phyloP scores from a whole-genome alignment of 768 basidiomycete genomes.

The Clitopilus hobsonii region DNA sequence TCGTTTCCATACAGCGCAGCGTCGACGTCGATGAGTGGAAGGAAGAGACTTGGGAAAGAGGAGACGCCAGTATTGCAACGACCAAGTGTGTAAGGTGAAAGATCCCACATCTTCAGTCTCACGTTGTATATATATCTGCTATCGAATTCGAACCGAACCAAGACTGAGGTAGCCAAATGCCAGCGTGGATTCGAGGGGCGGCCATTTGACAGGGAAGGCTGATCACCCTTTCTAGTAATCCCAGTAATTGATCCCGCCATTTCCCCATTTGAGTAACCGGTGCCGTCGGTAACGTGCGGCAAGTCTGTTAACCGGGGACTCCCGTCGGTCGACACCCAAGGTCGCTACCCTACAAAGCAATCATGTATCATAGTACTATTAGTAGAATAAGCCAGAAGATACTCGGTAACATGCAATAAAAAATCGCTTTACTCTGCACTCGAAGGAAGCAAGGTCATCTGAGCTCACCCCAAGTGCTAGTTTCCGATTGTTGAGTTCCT shows the following conservation, averaged over 20 bases:
- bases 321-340: neutral
- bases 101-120: neutral
- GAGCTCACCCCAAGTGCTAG: no score
- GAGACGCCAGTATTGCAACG: neutral
- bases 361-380: neutral
- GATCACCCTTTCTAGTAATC: constrained; percentile 1
- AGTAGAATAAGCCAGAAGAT: neutral
- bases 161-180: neutral
- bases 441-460: neutral
- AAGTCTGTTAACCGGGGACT: neutral
- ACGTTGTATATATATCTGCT: neutral
- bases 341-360: neutral
- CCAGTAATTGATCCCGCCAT: neutral
- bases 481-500: no score
- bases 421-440: neutral
- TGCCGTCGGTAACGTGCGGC: neutral
- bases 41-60: neutral
- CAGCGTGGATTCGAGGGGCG: neutral
- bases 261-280: constrained; percentile 1
- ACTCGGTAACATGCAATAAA: neutral
- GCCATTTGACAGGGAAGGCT: neutral
- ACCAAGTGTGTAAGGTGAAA: neutral
- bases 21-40: neutral
- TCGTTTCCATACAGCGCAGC: neutral
- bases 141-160: neutral